Percentiles rank a stretch among this genome's conserved stretches.
Conservation (phyloP, 305 asterid genomes). For the Plantago coronopus region DNA sequence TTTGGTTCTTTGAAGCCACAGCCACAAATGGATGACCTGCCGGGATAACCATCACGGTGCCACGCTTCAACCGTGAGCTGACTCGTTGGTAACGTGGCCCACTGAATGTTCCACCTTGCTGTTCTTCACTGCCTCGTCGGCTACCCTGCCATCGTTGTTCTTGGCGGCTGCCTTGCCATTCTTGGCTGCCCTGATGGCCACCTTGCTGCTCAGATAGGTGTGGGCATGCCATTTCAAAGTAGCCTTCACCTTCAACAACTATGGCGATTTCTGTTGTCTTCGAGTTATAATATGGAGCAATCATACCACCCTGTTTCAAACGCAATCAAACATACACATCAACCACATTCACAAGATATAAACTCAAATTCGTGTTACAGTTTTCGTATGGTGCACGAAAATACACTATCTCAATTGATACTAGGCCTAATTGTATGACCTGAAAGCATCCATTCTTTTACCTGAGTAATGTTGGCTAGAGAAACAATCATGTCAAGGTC, state of each 20-base stretch:
- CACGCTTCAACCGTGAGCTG: conserved; percentile 37
- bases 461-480: conserved; percentile 52
- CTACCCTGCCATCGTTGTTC: no score
- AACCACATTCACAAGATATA: neutral
- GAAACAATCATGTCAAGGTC: conserved; percentile 46
- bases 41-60: conserved; percentile 51
- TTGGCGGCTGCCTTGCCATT: no score
- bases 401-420: no score
- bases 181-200: no score
- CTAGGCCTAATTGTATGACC: no score
- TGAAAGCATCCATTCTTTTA: neutral
- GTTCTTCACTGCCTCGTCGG: no score
- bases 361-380: no score
- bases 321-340: neutral
- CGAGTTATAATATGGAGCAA: conserved; percentile 46
- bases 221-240: conserved; percentile 70
- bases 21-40: conserved; percentile 62
- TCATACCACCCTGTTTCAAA: conserved; percentile 53
- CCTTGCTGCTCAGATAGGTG: conserved; percentile 21
- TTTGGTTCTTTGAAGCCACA: conserved; percentile 46
- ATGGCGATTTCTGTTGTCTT: conserved; percentile 37
- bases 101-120: neutral
- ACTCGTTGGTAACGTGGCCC: conserved; percentile 39
- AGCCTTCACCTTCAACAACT: conserved; percentile 56
- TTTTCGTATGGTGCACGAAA: no score